Evolutionary conservation across 2,329 filamentous ascomycete genomes (phyloP), one percentile per base, ranked within the genome.

Genomic region (Monilinia aucupariae): DNA sequence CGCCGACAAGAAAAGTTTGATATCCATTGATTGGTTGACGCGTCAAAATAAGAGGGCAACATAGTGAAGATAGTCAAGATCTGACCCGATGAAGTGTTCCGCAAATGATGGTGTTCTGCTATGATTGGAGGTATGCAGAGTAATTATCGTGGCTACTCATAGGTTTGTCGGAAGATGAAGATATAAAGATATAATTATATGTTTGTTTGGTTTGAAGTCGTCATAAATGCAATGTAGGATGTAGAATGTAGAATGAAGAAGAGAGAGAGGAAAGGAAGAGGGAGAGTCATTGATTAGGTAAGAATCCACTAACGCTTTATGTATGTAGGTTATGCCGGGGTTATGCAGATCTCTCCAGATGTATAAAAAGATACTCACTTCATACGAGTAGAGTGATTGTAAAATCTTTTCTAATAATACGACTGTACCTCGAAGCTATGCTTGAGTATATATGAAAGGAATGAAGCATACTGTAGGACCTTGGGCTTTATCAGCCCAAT

Each of bases 1-100:
- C 71, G 71, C 71, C 68, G 64, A 64, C 34, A 47, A 47, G 25
- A n/a, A 62, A 27, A 53, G 63, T 45, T 59, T 64, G 56, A 37
- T 32, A 37, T 37, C 45, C 41, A 43, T 49, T 55, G 54, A 66
- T 67, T 67, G 52, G 64, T 48, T 27, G 64, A 62, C 64, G 68
- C 67, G 64, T 68, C 48, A 61, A 30, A 30, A 30, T 30, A 30
- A 30, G 27, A 3, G 27, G 27, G 27, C 27, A 30, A 6, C 27
- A 30, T 30, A 51, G 39, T 60, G 32, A 60, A 17, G 32, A 59
- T 15, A 37, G 50, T 27, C 8, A 32, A 20, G 34, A 41, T 27
- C 58, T 30, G 20, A 54, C 41, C 39, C 6, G 27, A 30, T 30
- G 27, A 30, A 30, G 27, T 30, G 30, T 47, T 54, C 47, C 49